These are phyloP conservation scores for Mycena leptocephala DNA, from an alignment of 768 basidiomycete genomes.

Conservation along the genomic window DNA sequence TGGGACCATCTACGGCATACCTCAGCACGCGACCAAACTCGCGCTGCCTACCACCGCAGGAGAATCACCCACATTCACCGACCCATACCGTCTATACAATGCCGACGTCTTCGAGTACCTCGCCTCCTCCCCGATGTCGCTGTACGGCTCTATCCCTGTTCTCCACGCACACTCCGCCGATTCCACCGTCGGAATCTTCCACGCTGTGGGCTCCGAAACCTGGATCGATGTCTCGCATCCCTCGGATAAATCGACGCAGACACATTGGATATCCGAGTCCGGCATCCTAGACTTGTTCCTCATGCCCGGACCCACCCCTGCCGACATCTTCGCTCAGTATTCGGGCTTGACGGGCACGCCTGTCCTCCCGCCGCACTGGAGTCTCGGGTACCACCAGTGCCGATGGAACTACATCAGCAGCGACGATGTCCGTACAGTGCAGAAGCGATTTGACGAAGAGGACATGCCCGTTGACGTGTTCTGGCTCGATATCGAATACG, in stretches of 20 bases:
- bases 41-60: constrained; percentile 92
- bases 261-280: constrained; percentile 98
- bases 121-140: constrained; percentile 81
- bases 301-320: constrained; percentile 91
- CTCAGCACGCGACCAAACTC: constrained; percentile 94
- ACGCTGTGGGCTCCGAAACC: constrained; percentile 91
- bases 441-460: constrained; percentile 92
- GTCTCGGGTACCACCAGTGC: constrained; percentile 97
- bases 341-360: constrained; percentile 88
- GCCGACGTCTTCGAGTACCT: constrained; percentile 97
- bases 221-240: constrained; percentile 93
- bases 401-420: constrained; percentile 98
- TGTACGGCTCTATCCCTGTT: constrained; percentile 94
- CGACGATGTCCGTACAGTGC: constrained; percentile 88
- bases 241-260: constrained; percentile 78
- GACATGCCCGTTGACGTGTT: constrained; percentile 92
- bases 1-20: constrained; percentile 94
- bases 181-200: constrained; percentile 93
- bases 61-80: constrained; percentile 81
- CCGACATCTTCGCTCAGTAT: constrained; percentile 90
- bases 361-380: constrained; percentile 92
- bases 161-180: constrained; percentile 93
- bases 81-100: constrained; percentile 97
- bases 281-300: constrained; percentile 96
- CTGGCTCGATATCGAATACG: constrained; percentile 37